Percentiles rank a stretch among this genome's conserved stretches.
Evolutionary conservation across 2,329 filamentous ascomycete species (phyloP).

Genomic region (Pestalotiopsis fici): DNA sequence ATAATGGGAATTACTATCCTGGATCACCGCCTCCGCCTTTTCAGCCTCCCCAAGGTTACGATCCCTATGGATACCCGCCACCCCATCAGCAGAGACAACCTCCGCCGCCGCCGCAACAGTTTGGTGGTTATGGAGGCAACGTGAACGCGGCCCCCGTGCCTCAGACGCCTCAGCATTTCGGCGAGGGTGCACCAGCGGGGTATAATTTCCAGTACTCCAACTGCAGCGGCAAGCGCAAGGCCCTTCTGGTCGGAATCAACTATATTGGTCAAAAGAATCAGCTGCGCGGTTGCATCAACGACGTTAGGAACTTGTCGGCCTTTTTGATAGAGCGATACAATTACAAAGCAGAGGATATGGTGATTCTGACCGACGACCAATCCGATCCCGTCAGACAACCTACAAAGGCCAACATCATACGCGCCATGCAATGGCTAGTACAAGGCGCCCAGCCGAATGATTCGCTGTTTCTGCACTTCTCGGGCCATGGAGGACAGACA

Average conservation of each 20-base stretch:
- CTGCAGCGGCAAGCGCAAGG: conserved; percentile 73
- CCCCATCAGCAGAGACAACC: conserved; percentile 22
- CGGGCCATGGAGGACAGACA: conserved; percentile 74
- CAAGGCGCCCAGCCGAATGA: conserved; percentile 72
- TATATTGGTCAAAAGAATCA: conserved; percentile 74
- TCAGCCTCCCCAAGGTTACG: conserved; percentile 43
- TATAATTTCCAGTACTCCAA: conserved; percentile 78
- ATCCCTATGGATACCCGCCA: conserved; percentile 44
- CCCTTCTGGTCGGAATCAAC: conserved; percentile 78
- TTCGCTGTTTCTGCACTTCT: conserved; percentile 66
- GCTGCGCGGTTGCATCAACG: conserved; percentile 78
- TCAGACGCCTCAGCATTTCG: conserved; percentile 56
- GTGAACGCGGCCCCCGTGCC: conserved; percentile 37
- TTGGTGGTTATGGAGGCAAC: background rate
- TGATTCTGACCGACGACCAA: conserved; percentile 73
- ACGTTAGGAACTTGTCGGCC: conserved; percentile 73
- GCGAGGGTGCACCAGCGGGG: conserved; percentile 66
- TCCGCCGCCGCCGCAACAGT: conserved; percentile 17
- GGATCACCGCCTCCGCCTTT: conserved; percentile 16
- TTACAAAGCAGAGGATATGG: conserved; percentile 80
- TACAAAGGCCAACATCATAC: conserved; percentile 6
- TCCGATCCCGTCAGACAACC: background rate
- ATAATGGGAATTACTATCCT: background rate
- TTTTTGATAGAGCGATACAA: conserved; percentile 69
- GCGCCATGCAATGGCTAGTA: conserved; percentile 68